Percentiles rank a stretch among this genome's conserved stretches.
phyloP scores from a whole-genome alignment of 129 eudicot species.

The Centella asiatica region DNA sequence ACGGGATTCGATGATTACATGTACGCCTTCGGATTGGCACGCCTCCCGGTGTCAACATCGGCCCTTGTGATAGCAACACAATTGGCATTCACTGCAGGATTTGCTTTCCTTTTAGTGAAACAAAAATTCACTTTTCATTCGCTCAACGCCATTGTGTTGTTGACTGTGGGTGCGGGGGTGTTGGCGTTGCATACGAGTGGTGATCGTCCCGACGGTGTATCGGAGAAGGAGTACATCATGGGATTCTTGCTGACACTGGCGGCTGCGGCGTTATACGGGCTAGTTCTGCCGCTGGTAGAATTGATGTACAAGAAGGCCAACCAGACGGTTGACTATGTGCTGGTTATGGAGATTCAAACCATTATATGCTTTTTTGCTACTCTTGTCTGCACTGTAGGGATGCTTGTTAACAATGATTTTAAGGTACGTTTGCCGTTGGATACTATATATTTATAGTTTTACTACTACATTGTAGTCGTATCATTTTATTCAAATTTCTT shows the following conservation, averaged over 20 bases:
- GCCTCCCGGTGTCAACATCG: constrained; percentile 31
- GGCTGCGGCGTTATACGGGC: constrained; percentile 35
- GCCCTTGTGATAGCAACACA: constrained; percentile 33
- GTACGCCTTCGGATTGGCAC: constrained; percentile 29
- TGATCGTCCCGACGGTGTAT: constrained; percentile 46
- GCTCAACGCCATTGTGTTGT: constrained; percentile 34
- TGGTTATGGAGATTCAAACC: constrained; percentile 48
- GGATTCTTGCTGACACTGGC: constrained; percentile 35
- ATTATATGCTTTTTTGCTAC: constrained; percentile 41
- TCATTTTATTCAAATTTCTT: no score
- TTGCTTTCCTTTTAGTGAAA: constrained; percentile 32
- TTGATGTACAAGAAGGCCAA: constrained; percentile 28
- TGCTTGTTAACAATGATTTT: constrained; percentile 31
- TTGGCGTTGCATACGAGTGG: constrained; percentile 31
- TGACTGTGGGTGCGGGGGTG: constrained; percentile 32
- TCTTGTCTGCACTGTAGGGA: constrained; percentile 32
- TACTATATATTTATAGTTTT: background rate
- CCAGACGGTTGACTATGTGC: constrained; percentile 22
- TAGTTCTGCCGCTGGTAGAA: constrained; percentile 35
- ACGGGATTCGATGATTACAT: constrained; percentile 30
- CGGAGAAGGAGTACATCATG: constrained; percentile 26
- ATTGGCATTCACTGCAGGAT: constrained; percentile 36
- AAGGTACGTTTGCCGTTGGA: constrained; percentile 17
- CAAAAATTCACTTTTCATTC: constrained; percentile 39
- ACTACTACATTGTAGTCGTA: background rate